A percentile compares a stretch with the other conserved stretches of the same genome.
phyloP scores from a whole-genome alignment of 805 yeast genomes.

The Cyberlindnera mycetangii region DNA sequence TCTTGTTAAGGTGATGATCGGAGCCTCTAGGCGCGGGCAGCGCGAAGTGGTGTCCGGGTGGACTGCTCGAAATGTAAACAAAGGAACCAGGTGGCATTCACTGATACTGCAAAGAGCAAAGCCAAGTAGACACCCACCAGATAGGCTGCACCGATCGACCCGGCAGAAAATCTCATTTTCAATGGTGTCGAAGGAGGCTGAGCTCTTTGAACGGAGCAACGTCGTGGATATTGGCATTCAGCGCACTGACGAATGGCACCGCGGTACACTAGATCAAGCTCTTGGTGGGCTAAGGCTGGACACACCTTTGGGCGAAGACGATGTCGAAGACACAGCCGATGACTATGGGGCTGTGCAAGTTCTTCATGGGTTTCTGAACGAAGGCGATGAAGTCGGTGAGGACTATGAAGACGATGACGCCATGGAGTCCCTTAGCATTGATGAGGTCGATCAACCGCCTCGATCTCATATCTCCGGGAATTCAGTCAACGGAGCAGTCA shows the following conservation, averaged over 20 bases:
- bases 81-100: neutral
- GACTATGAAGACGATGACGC: conserved; percentile 28
- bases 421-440: conserved; percentile 35
- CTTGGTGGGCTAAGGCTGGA: conserved; percentile 3
- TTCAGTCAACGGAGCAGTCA: neutral
- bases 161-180: no score
- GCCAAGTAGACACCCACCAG: neutral
- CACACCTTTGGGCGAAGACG: neutral
- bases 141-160: neutral
- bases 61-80: conserved; percentile 3
- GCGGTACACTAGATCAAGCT: conserved; percentile 1
- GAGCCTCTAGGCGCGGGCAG: no score
- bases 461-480: conserved; percentile 1
- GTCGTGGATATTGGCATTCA: conserved; percentile 32
- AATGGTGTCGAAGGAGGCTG: conserved; percentile 29
- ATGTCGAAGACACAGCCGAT: neutral
- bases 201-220: conserved; percentile 32
- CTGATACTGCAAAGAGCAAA: neutral
- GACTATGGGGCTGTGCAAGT: neutral
- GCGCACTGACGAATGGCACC: conserved; percentile 14
- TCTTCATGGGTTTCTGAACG: neutral
- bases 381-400: neutral
- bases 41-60: conserved; percentile 9
- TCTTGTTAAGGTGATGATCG: no score
- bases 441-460: conserved; percentile 37